phyloP scores from a whole-genome alignment of 73 alveolate species.

The Durusdinium trenchii region DNA sequence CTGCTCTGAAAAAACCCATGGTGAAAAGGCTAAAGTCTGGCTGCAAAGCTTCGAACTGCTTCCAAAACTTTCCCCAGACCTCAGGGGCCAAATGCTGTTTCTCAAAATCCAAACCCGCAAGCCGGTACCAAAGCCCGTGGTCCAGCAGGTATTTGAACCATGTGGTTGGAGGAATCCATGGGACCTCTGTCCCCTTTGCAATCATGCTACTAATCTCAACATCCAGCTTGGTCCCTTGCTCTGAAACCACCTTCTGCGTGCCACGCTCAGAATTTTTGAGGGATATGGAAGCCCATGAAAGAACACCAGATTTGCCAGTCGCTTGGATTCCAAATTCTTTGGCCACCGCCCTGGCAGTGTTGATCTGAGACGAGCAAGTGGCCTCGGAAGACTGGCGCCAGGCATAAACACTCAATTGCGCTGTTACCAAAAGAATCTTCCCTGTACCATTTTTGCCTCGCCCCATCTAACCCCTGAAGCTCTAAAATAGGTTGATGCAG shows the following conservation, averaged over 20 bases:
- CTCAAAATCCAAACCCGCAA: background rate
- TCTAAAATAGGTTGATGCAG: too few species aligned
- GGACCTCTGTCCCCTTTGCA: background rate
- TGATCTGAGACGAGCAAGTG: slow-evolving; percentile 40
- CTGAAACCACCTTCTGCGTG: background rate
- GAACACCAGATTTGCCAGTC: background rate
- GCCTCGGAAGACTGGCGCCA: slow-evolving; percentile 24
- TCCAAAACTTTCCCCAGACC: background rate
- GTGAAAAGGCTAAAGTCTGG: background rate
- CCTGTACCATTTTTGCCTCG: too few species aligned
- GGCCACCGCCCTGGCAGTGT: slow-evolving; percentile 34
- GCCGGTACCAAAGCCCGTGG: background rate
- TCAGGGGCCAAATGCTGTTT: background rate
- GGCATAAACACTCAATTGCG: too few species aligned
- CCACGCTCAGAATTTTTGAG: background rate
- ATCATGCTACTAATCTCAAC: background rate
- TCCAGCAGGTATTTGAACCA: background rate
- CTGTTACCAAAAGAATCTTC: too few species aligned
- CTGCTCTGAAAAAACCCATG: background rate
- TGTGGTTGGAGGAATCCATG: slow-evolving; percentile 11
- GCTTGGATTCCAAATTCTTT: background rate
- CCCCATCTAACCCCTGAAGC: too few species aligned
- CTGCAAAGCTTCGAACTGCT: background rate
- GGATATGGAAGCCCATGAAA: background rate
- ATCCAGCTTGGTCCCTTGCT: background rate